phyloP scores from a whole-genome alignment of 1,284 basidiomycete genomes.

The Ceratobasidium theobromae region DNA sequence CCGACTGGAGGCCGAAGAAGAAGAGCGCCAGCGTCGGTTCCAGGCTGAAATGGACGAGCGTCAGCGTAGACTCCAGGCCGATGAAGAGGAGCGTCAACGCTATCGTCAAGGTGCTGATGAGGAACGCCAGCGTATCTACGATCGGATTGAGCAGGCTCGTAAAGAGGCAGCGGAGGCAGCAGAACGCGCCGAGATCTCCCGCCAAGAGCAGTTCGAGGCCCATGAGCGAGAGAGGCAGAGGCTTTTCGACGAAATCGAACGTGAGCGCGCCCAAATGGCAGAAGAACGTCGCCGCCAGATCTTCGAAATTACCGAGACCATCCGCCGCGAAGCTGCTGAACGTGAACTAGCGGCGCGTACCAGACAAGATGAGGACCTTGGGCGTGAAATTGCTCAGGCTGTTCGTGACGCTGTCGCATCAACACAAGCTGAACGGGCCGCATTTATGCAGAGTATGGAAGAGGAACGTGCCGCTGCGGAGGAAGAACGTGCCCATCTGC shows the following conservation, averaged over 20 bases:
- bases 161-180: slow-evolving; percentile 7
- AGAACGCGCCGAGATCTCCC: slow-evolving; percentile 15
- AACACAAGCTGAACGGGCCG: slow-evolving; percentile 6
- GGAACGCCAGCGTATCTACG: slow-evolving; percentile 13
- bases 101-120: slow-evolving; percentile 14
- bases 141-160: slow-evolving; percentile 12
- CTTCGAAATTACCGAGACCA: slow-evolving; percentile 32
- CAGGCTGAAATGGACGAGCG: background rate
- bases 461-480: slow-evolving; percentile 32
- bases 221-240: slow-evolving; percentile 35
- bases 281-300: slow-evolving; percentile 35
- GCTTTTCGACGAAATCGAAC: slow-evolving; percentile 34
- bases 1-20: background rate
- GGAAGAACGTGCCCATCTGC: slow-evolving; percentile 23
- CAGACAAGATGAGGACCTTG: slow-evolving; percentile 15
- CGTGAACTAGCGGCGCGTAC: slow-evolving; percentile 9
- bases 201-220: slow-evolving; percentile 33
- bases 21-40: background rate
- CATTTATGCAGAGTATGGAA: slow-evolving; percentile 5
- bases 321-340: slow-evolving; percentile 30
- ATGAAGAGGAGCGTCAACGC: slow-evolving; percentile 1
- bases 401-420: slow-evolving; percentile 33
- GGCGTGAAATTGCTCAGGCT: slow-evolving; percentile 30
- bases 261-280: slow-evolving; percentile 32
- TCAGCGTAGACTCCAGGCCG: background rate